Percentiles rank a stretch among this genome's conserved stretches.
Conservation (phyloP, 2,329 filamentous ascomycete genomes). For the Colletotrichum paranaense region DNA sequence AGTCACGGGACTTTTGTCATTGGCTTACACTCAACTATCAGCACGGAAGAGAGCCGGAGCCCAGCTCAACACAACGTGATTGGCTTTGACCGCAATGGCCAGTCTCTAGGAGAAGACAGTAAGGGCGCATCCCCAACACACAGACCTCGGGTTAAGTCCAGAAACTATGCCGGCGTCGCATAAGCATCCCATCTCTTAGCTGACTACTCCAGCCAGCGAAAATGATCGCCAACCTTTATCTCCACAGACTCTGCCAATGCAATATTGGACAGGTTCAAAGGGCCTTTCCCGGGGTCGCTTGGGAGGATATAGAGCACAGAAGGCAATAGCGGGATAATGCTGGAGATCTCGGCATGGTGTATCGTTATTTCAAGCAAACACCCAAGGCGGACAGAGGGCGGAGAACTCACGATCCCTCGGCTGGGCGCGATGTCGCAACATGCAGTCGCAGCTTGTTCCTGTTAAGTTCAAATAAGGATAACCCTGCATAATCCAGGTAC, state of each 20-base stretch:
- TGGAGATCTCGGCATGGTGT: neutral
- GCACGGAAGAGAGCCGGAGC: neutral
- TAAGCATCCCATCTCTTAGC: slow-evolving; percentile 27
- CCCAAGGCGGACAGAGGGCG: neutral
- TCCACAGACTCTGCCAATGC: slow-evolving; percentile 1
- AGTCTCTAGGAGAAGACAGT: neutral
- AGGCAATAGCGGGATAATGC: neutral
- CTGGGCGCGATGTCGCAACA: neutral
- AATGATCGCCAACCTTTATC: slow-evolving; percentile 1
- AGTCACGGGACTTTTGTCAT: neutral
- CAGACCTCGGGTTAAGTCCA: slow-evolving; percentile 26
- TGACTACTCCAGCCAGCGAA: neutral
- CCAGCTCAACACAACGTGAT: neutral
- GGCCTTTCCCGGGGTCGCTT: neutral
- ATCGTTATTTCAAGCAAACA: neutral
- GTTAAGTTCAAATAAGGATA: neutral
- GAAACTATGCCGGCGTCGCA: slow-evolving; percentile 35
- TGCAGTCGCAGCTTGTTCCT: neutral
- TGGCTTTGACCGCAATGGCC: neutral
- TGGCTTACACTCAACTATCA: neutral
- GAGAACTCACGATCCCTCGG: neutral
- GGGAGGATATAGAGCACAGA: neutral
- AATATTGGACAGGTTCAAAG: neutral
- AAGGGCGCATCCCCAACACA: slow-evolving; percentile 14
- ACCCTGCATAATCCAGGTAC: slow-evolving; percentile 22